Conservation (phyloP, 371 early-diverging fungal species). For the Fennellomyces sp. region DNA sequence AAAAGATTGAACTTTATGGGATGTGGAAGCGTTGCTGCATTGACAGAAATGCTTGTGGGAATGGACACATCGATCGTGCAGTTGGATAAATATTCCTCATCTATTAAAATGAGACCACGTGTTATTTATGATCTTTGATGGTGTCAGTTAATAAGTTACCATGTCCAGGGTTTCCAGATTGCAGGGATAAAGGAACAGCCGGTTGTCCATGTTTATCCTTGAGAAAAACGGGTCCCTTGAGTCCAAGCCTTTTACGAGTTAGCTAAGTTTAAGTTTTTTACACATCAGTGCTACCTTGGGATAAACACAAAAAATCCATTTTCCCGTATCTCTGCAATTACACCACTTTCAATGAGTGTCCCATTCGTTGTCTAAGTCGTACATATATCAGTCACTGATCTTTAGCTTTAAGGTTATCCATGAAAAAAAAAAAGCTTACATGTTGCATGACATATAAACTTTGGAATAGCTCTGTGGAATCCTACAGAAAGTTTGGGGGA, state of each 20-base stretch:
- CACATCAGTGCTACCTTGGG: slow-evolving; percentile 44
- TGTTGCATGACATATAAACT: slow-evolving; percentile 70
- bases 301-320: slow-evolving; percentile 78
- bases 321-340: slow-evolving; percentile 76
- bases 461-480: slow-evolving; percentile 81
- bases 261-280: not conserved
- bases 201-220: slow-evolving; percentile 59
- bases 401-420: not conserved
- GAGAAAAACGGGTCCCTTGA: slow-evolving; percentile 72
- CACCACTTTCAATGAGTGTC: slow-evolving; percentile 62
- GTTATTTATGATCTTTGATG: not conserved
- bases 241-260: slow-evolving; percentile 46
- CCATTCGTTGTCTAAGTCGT: slow-evolving; percentile 23
- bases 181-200: slow-evolving; percentile 59
- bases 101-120: slow-evolving; percentile 1
- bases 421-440: slow-evolving; percentile 17
- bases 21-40: slow-evolving; percentile 28
- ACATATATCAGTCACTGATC: not conserved
- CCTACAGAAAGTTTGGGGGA: slow-evolving; percentile 27
- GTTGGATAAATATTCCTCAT: slow-evolving; percentile 35
- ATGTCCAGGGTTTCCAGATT: slow-evolving; percentile 50
- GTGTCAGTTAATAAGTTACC: slow-evolving; percentile 14
- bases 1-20: slow-evolving; percentile 56
- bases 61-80: slow-evolving; percentile 15
- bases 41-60: slow-evolving; percentile 17